These are phyloP conservation scores for Debaryomycetaceae sp. DNA, from an alignment of 1,139 yeast genomes.

Conservation along the genomic window DNA sequence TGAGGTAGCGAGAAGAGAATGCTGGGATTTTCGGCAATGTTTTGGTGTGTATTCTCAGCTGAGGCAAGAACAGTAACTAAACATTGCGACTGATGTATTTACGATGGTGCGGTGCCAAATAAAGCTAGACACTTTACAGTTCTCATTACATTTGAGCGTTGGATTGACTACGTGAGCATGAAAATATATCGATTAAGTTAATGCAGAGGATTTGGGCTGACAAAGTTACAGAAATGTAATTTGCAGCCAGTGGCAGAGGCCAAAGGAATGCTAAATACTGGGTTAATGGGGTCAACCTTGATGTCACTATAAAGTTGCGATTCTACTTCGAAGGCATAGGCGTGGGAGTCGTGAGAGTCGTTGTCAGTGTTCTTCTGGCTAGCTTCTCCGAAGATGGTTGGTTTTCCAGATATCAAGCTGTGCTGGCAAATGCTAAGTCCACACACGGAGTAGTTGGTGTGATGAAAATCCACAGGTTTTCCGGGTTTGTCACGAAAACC, in stretches of 20 bases:
- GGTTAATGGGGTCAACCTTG: slow-evolving; percentile 45
- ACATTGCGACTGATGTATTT: too few relatives aligned
- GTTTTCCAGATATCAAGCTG: slow-evolving; percentile 26
- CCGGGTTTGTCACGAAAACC: slow-evolving; percentile 92
- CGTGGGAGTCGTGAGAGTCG: slow-evolving; percentile 12
- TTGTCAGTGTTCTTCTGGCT: slow-evolving; percentile 6
- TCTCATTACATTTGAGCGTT: too few relatives aligned
- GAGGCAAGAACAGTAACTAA: too few relatives aligned
- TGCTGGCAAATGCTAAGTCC: slow-evolving; percentile 75
- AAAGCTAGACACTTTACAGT: too few relatives aligned
- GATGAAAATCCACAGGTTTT: slow-evolving; percentile 77
- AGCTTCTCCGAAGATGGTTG: not conserved
- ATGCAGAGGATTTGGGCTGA: not conserved
- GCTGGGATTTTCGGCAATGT: too few relatives aligned
- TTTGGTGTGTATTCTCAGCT: too few relatives aligned
- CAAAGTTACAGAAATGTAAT: slow-evolving; percentile 7
- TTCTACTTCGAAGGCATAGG: slow-evolving; percentile 23
- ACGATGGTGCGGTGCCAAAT: too few relatives aligned
- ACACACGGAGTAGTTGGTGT: slow-evolving; percentile 77
- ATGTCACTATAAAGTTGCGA: slow-evolving; percentile 17
- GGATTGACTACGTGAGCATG: too few relatives aligned
- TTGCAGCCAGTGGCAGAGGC: slow-evolving; percentile 21
- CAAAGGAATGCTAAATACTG: slow-evolving; percentile 62
- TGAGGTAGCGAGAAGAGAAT: too few relatives aligned
- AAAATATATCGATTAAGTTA: too few relatives aligned